These are phyloP conservation scores for Begonia masoniana DNA, from an alignment of 306 rosid genomes.

Conservation along the genomic window DNA sequence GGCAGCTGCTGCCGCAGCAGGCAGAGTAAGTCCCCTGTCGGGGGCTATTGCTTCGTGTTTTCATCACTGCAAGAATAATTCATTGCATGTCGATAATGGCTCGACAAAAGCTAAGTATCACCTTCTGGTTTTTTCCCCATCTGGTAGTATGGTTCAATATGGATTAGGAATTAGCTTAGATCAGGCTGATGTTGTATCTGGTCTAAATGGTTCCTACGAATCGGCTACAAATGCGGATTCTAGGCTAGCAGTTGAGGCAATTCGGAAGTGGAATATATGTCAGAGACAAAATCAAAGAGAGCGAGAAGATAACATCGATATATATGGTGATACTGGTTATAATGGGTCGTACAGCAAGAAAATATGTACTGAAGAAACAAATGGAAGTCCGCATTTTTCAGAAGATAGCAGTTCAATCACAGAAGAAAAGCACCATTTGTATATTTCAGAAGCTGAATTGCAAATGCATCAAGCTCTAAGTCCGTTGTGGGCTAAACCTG, in stretches of 20 bases:
- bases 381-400: conserved; percentile 20
- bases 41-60: conserved; percentile 86
- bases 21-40: conserved; percentile 42
- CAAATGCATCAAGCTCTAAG: conserved; percentile 56
- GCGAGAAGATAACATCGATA: conserved; percentile 62
- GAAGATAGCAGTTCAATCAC: conserved; percentile 27
- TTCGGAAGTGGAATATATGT: conserved; percentile 86
- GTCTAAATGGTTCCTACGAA: conserved; percentile 36
- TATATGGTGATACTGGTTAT: conserved; percentile 49
- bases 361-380: conserved; percentile 42
- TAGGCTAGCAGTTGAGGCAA: conserved; percentile 68
- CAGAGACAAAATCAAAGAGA: conserved; percentile 60
- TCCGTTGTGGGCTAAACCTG: conserved; percentile 70
- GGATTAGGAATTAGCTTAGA: conserved; percentile 43
- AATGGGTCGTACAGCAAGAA: conserved; percentile 44
- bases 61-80: conserved; percentile 39
- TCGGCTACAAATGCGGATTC: conserved; percentile 44
- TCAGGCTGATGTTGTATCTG: conserved; percentile 21
- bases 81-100: conserved; percentile 30
- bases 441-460: conserved; percentile 94
- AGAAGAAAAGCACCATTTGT: conserved; percentile 60
- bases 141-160: conserved; percentile 78
- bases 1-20: conserved; percentile 93
- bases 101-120: conserved; percentile 45
- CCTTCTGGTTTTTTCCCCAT: conserved; percentile 73